Evolutionary conservation across 352 stramenopile species (phyloP).

Genomic region (Phytophthora idaei): DNA sequence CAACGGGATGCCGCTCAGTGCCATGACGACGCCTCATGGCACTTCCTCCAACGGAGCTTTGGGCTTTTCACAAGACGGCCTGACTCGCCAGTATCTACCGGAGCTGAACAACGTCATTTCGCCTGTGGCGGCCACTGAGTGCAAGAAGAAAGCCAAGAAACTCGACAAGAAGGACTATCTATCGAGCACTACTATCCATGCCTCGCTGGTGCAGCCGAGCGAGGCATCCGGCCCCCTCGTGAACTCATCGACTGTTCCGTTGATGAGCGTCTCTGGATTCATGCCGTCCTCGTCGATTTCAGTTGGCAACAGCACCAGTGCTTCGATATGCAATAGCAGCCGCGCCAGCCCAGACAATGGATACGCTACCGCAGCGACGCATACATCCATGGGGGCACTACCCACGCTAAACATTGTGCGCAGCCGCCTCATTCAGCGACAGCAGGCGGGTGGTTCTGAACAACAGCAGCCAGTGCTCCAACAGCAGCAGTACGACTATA

Average conservation of each 20-base stretch:
- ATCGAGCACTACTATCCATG: conserved; percentile 29
- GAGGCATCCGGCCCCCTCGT: conserved; percentile 22
- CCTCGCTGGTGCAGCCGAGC: conserved; percentile 26
- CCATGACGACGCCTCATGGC: conserved; percentile 44
- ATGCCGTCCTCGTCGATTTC: conserved; percentile 17
- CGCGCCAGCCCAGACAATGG: conserved; percentile 27
- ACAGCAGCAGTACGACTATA: conserved; percentile 36
- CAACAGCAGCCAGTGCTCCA: conserved; percentile 26
- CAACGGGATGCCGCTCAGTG: conserved; percentile 38
- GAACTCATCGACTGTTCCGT: conserved; percentile 17
- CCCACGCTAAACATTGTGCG: conserved; percentile 71
- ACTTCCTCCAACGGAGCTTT: conserved; percentile 27
- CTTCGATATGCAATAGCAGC: conserved; percentile 2
- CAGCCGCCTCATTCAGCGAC: conserved; percentile 64
- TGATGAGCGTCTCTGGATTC: conserved; percentile 16
- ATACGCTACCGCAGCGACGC: conserved; percentile 24
- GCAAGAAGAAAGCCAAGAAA: conserved; percentile 81
- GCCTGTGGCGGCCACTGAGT: conserved; percentile 60
- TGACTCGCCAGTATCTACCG: conserved; percentile 44
- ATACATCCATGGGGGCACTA: conserved; percentile 39
- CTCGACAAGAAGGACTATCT: conserved; percentile 55
- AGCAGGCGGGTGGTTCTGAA: conserved; percentile 35
- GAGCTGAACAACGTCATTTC: conserved; percentile 77
- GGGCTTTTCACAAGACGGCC: conserved; percentile 36
- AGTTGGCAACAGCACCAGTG: conserved; percentile 15